phyloP scores from a whole-genome alignment of 139 green algal species.

The Chlorella sp. region DNA sequence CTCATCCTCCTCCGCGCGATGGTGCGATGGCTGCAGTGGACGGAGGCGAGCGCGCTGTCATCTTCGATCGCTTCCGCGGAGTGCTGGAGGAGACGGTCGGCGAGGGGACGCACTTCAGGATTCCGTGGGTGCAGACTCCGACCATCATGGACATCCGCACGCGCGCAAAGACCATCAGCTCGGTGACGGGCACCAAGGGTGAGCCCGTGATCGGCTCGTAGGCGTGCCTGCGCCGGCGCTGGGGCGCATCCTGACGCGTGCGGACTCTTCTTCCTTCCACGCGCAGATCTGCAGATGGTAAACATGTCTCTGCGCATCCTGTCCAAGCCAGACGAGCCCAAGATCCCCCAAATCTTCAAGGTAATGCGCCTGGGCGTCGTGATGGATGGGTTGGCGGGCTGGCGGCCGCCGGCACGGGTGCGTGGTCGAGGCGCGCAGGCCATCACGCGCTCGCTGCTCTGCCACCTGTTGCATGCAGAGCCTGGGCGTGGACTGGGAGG shows the following conservation, averaged over 20 bases:
- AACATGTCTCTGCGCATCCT: conserved; percentile 96
- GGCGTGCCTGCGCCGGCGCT: conserved; percentile 4
- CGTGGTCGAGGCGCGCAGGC: too few relatives aligned
- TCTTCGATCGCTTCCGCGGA: conserved; percentile 93
- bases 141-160: conserved; percentile 96
- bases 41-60: conserved; percentile 91
- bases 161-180: conserved; percentile 86
- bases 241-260: neutral
- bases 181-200: conserved; percentile 97
- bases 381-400: too few relatives aligned
- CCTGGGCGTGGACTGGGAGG: conserved; percentile 95
- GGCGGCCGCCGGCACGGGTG: too few relatives aligned
- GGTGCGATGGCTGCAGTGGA: too few relatives aligned
- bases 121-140: conserved; percentile 88
- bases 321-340: conserved; percentile 79
- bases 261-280: neutral
- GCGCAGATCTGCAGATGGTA: conserved; percentile 97
- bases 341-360: conserved; percentile 85
- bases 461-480: conserved; percentile 40
- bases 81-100: conserved; percentile 70
- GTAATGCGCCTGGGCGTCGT: too few relatives aligned
- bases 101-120: conserved; percentile 91
- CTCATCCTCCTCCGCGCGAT: neutral
- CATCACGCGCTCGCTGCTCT: too few relatives aligned
- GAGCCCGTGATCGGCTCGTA: neutral